Evolutionary conservation across 495 filamentous ascomycete genomes (phyloP), one percentile per base, ranked within the genome.

Genomic region (Neurospora sublineolata): DNA sequence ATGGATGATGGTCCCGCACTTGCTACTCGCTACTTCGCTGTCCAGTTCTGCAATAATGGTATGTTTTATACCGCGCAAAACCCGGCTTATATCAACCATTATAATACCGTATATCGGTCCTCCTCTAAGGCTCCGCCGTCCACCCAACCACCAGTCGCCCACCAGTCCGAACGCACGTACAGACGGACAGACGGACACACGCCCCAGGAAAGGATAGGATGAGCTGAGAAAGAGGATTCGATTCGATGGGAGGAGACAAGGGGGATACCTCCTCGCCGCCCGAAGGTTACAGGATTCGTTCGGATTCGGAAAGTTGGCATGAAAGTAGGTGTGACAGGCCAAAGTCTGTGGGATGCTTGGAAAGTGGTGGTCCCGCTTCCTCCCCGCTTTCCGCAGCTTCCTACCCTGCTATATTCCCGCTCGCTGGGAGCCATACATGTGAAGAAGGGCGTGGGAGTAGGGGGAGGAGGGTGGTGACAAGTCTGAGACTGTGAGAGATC

Each of bases 31-130:
- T 60, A 33, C 27, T 27, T 60, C 52, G 27, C 52, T 60, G 27
- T 18, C 52, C 52, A 33, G 14, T 60, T 60, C 72, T 73, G 72
- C 44, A 71, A 76, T 75, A 76, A 37, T 71, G 70, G 68, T 68
- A 69, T 37, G 44, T 73, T 36, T 72, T 76, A 76, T 76, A 69
- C 75, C 73, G 67, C 27, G 39, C 52, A 69, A 52, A 37, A 42
- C 37, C 36, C 67, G 72, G 70, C 71, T 72, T 73, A 76, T 75
- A 76, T 72, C 72, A 73, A 70, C 20, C 68, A 36, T 37, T 72
- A 6, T 68, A 39, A 70, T 72, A 75, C 44, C 73, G 39, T 72
- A 75, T 75, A 74, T 71, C 60, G 40, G 37, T 69, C 71, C 40
- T 40, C 64, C 52, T 58, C 37, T 74, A 74, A 72, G 67, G 52